These are phyloP conservation scores for Phialophora tarda DNA, from an alignment of 2,329 filamentous ascomycete species.

Conservation along the genomic window DNA sequence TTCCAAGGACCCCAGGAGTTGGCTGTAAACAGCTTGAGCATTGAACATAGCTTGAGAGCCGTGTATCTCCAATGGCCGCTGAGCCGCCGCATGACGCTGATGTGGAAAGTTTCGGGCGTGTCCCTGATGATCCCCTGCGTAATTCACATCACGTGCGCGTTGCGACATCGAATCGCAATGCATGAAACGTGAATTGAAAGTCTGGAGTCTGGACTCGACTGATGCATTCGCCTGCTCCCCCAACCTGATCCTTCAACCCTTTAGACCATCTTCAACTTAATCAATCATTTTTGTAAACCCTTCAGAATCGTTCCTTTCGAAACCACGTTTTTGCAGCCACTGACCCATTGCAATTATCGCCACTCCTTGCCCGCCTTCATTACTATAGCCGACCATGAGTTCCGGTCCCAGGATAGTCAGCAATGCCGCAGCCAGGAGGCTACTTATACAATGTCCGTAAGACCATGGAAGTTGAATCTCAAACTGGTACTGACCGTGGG, in stretches of 20 bases:
- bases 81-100: background rate
- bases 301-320: constrained; percentile 24
- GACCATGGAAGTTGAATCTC: background rate
- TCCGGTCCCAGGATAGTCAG: constrained; percentile 40
- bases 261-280: constrained; percentile 24
- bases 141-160: background rate
- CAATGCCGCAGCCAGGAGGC: constrained; percentile 37
- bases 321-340: background rate
- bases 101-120: constrained; percentile 1
- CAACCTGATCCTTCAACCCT: constrained; percentile 13
- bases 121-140: constrained; percentile 7
- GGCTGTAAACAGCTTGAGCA: background rate
- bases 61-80: background rate
- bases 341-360: constrained; percentile 12
- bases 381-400: constrained; percentile 31
- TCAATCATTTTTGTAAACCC: constrained; percentile 16
- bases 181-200: constrained; percentile 2
- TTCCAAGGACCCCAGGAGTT: background rate
- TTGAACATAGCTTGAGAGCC: background rate
- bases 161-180: background rate
- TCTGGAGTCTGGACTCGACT: constrained; percentile 3
- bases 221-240: constrained; percentile 8
- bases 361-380: constrained; percentile 13
- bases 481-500: constrained; percentile 16
- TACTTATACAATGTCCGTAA: constrained; percentile 34